phyloP scores from a whole-genome alignment of 805 yeast species.

The Starmerella sirachaensis region DNA sequence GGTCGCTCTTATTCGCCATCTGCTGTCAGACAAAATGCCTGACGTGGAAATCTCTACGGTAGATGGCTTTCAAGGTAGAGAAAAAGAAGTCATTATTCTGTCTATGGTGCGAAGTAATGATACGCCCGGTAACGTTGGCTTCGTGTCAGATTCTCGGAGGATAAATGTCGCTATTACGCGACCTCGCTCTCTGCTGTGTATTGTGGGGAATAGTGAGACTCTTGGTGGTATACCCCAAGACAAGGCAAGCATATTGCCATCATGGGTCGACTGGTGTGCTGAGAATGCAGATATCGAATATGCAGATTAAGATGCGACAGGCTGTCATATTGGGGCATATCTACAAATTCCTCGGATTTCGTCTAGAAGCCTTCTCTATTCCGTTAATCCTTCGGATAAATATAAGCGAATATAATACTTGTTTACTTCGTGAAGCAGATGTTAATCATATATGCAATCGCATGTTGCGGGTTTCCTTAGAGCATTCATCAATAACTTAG shows the following conservation, averaged over 20 bases:
- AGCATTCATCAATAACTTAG: too few species aligned
- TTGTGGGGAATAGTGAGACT: slow-evolving; percentile 67
- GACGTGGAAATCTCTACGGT: slow-evolving; percentile 72
- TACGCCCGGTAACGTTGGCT: slow-evolving; percentile 51
- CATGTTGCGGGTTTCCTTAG: too few species aligned
- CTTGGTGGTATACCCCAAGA: slow-evolving; percentile 31
- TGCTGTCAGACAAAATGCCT: slow-evolving; percentile 24
- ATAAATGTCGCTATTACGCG: slow-evolving; percentile 90
- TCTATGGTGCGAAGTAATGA: slow-evolving; percentile 76
- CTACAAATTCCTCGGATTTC: not conserved
- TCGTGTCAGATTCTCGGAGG: slow-evolving; percentile 64
- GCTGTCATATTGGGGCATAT: too few species aligned
- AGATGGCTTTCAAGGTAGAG: slow-evolving; percentile 96
- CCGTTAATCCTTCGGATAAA: too few species aligned
- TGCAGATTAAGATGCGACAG: slow-evolving; percentile 34
- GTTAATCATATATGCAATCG: too few species aligned
- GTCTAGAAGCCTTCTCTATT: too few species aligned
- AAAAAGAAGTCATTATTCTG: slow-evolving; percentile 73
- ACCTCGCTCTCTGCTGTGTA: slow-evolving; percentile 70
- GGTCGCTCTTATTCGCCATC: slow-evolving; percentile 46
- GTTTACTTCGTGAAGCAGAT: too few species aligned
- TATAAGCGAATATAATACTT: too few species aligned
- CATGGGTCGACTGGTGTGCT: slow-evolving; percentile 64
- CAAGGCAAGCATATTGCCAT: slow-evolving; percentile 27
- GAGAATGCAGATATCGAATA: slow-evolving; percentile 55